Percentiles rank a stretch among this genome's conserved stretches.
Evolutionary conservation across 164 flowering plant species (phyloP).

Genomic region (Nymphaea thermarum): DNA sequence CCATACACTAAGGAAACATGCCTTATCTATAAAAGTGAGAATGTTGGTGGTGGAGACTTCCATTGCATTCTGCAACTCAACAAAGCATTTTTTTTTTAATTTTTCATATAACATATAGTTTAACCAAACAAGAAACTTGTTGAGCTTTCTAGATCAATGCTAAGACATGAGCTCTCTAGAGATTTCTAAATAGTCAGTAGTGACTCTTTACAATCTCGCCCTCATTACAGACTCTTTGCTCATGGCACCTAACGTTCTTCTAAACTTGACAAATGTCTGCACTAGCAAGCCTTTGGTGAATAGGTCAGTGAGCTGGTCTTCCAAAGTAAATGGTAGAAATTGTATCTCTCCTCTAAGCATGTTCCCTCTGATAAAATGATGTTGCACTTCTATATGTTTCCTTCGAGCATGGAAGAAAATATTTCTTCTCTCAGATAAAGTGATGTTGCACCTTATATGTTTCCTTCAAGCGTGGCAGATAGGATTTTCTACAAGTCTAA

Average conservation of each 20-base stretch:
- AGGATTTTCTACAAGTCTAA: background rate
- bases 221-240: background rate
- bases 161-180: too few relatives aligned
- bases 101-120: too few relatives aligned
- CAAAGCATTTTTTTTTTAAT: too few relatives aligned
- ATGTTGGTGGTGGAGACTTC: too few relatives aligned
- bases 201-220: background rate
- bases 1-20: too few relatives aligned
- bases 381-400: too few relatives aligned
- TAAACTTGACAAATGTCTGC: background rate
- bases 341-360: background rate
- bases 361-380: background rate
- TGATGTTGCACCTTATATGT: background rate
- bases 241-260: background rate
- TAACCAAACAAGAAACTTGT: too few relatives aligned
- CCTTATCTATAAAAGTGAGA: too few relatives aligned
- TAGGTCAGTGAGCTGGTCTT: background rate
- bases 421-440: background rate
- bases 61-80: too few relatives aligned
- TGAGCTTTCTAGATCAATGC: too few relatives aligned
- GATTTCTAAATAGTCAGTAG: background rate
- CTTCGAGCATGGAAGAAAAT: too few relatives aligned
- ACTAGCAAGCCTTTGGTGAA: background rate
- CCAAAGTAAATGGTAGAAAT: background rate
- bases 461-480: background rate